These are phyloP conservation scores for Cryptococcus floricola DNA, from an alignment of 1,284 basidiomycete species.

Conservation along the genomic window DNA sequence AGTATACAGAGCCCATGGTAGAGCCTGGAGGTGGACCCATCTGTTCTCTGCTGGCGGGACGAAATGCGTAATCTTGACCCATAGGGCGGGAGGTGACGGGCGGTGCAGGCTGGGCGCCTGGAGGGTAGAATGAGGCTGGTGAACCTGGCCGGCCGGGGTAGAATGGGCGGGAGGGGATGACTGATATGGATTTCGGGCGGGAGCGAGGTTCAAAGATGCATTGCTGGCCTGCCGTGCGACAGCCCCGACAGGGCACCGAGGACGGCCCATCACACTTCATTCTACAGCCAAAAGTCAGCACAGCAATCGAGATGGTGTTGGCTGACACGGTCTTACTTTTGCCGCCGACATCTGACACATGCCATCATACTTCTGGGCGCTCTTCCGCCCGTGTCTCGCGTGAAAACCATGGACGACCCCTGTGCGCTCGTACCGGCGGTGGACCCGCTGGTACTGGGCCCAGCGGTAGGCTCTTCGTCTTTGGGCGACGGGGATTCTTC, in stretches of 20 bases:
- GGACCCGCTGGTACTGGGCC: not conserved
- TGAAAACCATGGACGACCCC: conserved; percentile 22
- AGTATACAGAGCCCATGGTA: conserved; percentile 11
- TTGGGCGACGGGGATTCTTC: conserved; percentile 17
- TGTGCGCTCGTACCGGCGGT: not conserved
- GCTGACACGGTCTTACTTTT: conserved; percentile 30
- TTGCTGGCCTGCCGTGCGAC: conserved; percentile 38
- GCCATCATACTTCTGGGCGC: conserved; percentile 49
- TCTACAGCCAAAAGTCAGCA: conserved; percentile 12
- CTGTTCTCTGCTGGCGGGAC: conserved; percentile 30
- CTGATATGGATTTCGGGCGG: conserved; percentile 40
- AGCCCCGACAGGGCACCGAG: conserved; percentile 43
- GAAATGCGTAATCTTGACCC: conserved; percentile 22
- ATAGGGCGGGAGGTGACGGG: conserved; percentile 32
- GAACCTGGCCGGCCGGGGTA: conserved; percentile 29
- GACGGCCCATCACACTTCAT: conserved; percentile 49
- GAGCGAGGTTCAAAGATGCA: conserved; percentile 44
- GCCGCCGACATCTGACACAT: conserved; percentile 39
- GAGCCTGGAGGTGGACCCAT: conserved; percentile 34
- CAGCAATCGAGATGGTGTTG: not conserved
- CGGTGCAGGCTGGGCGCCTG: conserved; percentile 31
- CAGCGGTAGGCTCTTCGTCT: conserved; percentile 14
- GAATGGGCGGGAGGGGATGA: conserved; percentile 30
- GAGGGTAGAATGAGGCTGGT: conserved; percentile 33
- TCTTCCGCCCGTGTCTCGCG: conserved; percentile 33